These are phyloP conservation scores for Microsporum audouinii DNA, from an alignment of 2,329 filamentous ascomycete species.

Conservation along the genomic window DNA sequence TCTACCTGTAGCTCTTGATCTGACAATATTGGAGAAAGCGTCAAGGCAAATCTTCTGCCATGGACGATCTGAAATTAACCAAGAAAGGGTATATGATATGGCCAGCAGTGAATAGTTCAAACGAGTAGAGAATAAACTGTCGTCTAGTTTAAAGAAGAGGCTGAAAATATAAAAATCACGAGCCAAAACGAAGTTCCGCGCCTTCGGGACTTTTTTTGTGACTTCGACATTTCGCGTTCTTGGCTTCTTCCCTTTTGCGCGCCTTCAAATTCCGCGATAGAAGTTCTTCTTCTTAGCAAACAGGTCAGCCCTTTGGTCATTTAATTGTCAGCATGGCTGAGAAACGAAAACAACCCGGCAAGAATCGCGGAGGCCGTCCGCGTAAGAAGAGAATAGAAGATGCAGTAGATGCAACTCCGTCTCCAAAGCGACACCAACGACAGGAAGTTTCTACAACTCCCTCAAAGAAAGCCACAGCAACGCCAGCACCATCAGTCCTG, in stretches of 20 bases:
- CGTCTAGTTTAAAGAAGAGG: neutral
- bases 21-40: too few species aligned
- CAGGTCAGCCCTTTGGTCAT: neutral
- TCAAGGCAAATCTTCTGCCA: too few species aligned
- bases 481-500: conserved; percentile 16
- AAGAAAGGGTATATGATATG: too few species aligned
- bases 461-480: conserved; percentile 23
- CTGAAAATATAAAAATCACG: neutral
- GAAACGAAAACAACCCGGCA: conserved; percentile 34
- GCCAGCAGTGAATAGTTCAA: neutral
- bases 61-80: too few species aligned
- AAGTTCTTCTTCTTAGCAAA: neutral
- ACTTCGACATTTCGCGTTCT: neutral
- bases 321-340: conserved; percentile 25
- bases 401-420: conserved; percentile 19
- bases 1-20: too few species aligned
- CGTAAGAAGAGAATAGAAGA: conserved; percentile 35
- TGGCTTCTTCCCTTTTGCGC: neutral
- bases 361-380: conserved; percentile 31
- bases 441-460: conserved; percentile 17
- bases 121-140: neutral
- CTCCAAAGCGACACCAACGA: conserved; percentile 10
- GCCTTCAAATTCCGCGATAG: neutral
- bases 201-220: neutral
- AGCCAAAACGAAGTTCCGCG: neutral